Percentiles rank a stretch among this genome's conserved stretches.
These are phyloP conservation scores for Clarireedia paspali DNA, from an alignment of 2,329 filamentous ascomycete species.

Conservation along the genomic window DNA sequence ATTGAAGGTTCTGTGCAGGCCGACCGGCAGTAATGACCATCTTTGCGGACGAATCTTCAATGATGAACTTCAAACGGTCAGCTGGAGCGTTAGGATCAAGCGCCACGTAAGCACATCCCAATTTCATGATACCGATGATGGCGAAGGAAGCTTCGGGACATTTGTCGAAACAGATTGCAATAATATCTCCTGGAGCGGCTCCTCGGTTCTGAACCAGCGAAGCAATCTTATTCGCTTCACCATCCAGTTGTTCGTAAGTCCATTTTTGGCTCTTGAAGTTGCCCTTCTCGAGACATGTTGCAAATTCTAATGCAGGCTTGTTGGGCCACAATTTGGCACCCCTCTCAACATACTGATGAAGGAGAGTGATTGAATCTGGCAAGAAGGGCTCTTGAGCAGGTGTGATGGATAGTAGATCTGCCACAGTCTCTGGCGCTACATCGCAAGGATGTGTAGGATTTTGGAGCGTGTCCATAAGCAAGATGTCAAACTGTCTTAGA, in stretches of 20 bases:
- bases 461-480: conserved; percentile 52
- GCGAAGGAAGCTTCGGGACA: conserved; percentile 31
- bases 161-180: conserved; percentile 33
- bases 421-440: conserved; percentile 11
- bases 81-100: conserved; percentile 33
- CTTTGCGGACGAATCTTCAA: conserved; percentile 56
- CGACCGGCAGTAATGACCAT: conserved; percentile 52
- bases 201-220: conserved; percentile 48
- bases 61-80: conserved; percentile 28
- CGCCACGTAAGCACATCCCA: conserved; percentile 32
- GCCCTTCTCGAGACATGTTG: conserved; percentile 44
- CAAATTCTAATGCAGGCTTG: conserved; percentile 68
- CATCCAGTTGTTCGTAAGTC: conserved; percentile 68
- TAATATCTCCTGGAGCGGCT: conserved; percentile 43
- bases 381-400: conserved; percentile 53
- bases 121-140: conserved; percentile 31
- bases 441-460: conserved; percentile 34
- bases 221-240: conserved; percentile 65
- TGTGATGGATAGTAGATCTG: conserved; percentile 54
- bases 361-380: conserved; percentile 44
- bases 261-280: conserved; percentile 47
- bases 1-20: conserved; percentile 33
- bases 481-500: conserved; percentile 62
- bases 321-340: conserved; percentile 49
- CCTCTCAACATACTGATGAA: conserved; percentile 73